A percentile compares a stretch with the other conserved stretches of the same genome.
These are phyloP conservation scores for Colletotrichum trifolii DNA, from an alignment of 2,329 filamentous ascomycete species.

Conservation along the genomic window DNA sequence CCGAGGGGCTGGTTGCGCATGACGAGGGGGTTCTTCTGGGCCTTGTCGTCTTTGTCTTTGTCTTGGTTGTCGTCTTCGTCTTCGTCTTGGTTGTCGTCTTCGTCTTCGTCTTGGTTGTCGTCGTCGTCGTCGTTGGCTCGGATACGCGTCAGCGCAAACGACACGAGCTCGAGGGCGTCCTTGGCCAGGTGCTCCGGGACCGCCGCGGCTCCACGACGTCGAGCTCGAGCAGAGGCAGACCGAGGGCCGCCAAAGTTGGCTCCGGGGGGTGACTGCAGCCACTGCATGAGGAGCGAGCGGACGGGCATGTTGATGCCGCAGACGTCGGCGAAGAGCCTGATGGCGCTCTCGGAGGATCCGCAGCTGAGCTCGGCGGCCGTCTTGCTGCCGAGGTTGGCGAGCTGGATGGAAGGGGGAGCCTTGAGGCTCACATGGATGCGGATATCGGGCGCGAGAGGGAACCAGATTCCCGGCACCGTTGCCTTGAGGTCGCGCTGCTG, in stretches of 20 bases:
- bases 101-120: too few species aligned
- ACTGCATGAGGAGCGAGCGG: constrained; percentile 16
- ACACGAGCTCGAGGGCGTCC: constrained; percentile 20
- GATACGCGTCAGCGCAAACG: too few species aligned
- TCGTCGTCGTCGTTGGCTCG: too few species aligned
- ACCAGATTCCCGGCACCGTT: constrained; percentile 15
- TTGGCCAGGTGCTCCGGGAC: constrained; percentile 15
- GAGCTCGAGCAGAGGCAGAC: too few species aligned
- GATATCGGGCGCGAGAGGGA: neutral
- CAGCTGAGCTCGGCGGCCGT: neutral
- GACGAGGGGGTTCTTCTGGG: neutral
- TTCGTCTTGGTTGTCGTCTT: too few species aligned
- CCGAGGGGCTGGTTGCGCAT: neutral
- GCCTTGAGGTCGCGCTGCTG: neutral
- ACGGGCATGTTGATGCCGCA: constrained; percentile 14
- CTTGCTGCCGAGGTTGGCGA: too few species aligned
- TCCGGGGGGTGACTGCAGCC: neutral
- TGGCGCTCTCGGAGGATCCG: neutral
- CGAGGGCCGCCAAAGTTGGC: too few species aligned
- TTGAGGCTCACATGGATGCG: neutral
- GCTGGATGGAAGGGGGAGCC: too few species aligned
- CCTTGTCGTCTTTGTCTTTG: too few species aligned
- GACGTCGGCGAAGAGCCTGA: neutral
- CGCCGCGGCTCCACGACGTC: constrained; percentile 3
- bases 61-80: too few species aligned